Evolutionary conservation across 176 grass and related monocot genomes (phyloP).

Genomic region (Stipa capillata): DNA sequence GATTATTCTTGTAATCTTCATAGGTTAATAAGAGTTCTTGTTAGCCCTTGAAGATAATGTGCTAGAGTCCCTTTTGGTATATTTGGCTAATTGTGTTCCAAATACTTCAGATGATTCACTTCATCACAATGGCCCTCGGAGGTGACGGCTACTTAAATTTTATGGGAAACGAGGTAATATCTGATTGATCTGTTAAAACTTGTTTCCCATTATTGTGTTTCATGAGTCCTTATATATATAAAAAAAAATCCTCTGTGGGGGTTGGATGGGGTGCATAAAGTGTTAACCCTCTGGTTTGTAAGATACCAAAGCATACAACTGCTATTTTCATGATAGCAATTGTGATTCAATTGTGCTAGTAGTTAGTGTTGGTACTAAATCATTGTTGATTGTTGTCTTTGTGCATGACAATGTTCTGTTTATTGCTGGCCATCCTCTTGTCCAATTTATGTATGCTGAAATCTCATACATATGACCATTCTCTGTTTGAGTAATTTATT

Average conservation of each 20-base stretch:
- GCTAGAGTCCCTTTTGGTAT: background rate
- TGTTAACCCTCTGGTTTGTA: slow-evolving; percentile 17
- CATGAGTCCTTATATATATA: slow-evolving; percentile 37
- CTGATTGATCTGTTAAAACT: background rate
- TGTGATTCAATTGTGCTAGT: background rate
- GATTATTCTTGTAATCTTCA: background rate
- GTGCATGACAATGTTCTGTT: background rate
- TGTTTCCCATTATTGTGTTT: background rate
- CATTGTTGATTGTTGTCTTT: slow-evolving; percentile 25
- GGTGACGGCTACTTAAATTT: slow-evolving; percentile 99
- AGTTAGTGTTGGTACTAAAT: background rate
- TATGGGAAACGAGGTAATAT: slow-evolving; percentile 93
- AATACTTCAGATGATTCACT: slow-evolving; percentile 91
- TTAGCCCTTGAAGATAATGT: background rate
- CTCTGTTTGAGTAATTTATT: slow-evolving; percentile 12
- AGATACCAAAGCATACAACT: background rate
- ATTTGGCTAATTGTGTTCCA: background rate
- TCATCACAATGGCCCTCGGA: slow-evolving; percentile 88
- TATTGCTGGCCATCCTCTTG: slow-evolving; percentile 20
- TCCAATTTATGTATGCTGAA: background rate
- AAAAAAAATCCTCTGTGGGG: slow-evolving; percentile 6
- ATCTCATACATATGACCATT: background rate
- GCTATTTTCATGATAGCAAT: background rate
- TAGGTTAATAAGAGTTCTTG: background rate
- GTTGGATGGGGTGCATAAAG: background rate